Evolutionary conservation across 192 early-diverging fungal species (phyloP).

Genomic region (Entomortierella parvispora): DNA sequence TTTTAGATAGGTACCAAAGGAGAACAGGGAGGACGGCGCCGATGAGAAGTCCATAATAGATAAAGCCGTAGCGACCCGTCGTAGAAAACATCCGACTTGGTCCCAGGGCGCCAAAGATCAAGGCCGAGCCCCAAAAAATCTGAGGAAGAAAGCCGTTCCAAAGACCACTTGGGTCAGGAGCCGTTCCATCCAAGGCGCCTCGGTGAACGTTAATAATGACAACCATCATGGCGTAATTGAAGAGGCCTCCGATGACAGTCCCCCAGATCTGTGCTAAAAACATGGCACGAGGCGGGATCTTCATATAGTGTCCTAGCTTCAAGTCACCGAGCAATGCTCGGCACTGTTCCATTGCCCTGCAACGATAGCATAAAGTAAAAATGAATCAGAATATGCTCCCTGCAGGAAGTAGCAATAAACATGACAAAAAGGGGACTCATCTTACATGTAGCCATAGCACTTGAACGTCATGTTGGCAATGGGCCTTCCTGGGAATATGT

Average conservation of each 20-base stretch:
- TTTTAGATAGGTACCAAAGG: slow-evolving; percentile 61
- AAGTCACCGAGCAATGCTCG: slow-evolving; percentile 75
- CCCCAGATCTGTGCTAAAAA: slow-evolving; percentile 69
- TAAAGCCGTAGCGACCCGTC: slow-evolving; percentile 52
- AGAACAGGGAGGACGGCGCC: slow-evolving; percentile 65
- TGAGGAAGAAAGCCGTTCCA: slow-evolving; percentile 55
- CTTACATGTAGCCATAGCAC: slow-evolving; percentile 60
- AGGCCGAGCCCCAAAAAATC: slow-evolving; percentile 68
- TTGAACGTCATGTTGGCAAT: slow-evolving; percentile 67
- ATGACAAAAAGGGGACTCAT: too few relatives aligned
- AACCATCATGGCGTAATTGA: slow-evolving; percentile 55
- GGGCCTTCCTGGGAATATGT: slow-evolving; percentile 64
- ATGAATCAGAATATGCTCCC: too few relatives aligned
- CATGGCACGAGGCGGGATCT: slow-evolving; percentile 74
- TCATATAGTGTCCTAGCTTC: slow-evolving; percentile 80
- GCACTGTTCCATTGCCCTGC: slow-evolving; percentile 78
- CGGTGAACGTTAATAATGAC: slow-evolving; percentile 33
- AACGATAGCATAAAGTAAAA: too few relatives aligned
- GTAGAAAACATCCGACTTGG: slow-evolving; percentile 67
- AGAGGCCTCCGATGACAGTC: slow-evolving; percentile 56
- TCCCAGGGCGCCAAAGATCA: slow-evolving; percentile 80
- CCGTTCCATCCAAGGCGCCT: slow-evolving; percentile 35
- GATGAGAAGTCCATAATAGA: slow-evolving; percentile 50
- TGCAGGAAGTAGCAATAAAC: too few relatives aligned
- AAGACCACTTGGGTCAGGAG: slow-evolving; percentile 52